Percentiles rank a stretch among this genome's conserved stretches.
Conservation (phyloP, 2,329 filamentous ascomycete genomes). For the Colletotrichum sp. region DNA sequence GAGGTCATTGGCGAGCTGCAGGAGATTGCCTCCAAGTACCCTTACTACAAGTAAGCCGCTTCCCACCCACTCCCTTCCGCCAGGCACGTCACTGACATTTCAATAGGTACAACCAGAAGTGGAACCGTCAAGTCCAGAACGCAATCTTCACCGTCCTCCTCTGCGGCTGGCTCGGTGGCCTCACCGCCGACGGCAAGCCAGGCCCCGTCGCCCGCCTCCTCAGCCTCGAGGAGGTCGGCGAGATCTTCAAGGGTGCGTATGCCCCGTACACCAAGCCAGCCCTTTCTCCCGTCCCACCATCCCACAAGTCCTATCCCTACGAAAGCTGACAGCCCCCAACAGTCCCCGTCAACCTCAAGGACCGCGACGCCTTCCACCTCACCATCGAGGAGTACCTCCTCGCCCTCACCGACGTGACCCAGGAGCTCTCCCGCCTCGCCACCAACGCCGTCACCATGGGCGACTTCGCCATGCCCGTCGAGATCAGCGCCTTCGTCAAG, state of each 20-base stretch:
- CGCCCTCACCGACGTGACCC: slow-evolving; percentile 83
- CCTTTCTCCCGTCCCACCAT: too few relatives aligned
- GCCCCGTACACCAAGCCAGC: too few relatives aligned
- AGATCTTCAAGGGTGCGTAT: slow-evolving; percentile 73
- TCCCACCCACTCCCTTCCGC: background rate
- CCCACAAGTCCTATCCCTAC: background rate
- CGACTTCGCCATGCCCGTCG: slow-evolving; percentile 83
- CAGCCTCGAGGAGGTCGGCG: slow-evolving; percentile 87
- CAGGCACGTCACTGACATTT: background rate
- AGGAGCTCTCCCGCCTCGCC: slow-evolving; percentile 88
- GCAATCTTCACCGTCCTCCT: slow-evolving; percentile 65
- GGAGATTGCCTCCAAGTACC: slow-evolving; percentile 78
- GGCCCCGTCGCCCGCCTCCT: slow-evolving; percentile 70
- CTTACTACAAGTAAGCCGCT: slow-evolving; percentile 85
- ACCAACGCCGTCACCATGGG: slow-evolving; percentile 94
- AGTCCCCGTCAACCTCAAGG: slow-evolving; percentile 93
- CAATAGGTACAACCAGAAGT: slow-evolving; percentile 77
- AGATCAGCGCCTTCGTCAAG: slow-evolving; percentile 92
- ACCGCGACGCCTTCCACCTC: slow-evolving; percentile 88
- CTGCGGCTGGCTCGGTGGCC: slow-evolving; percentile 80
- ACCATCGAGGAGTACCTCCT: slow-evolving; percentile 98
- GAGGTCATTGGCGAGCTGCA: slow-evolving; percentile 73
- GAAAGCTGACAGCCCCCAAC: background rate
- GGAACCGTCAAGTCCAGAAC: slow-evolving; percentile 84
- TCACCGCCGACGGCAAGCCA: slow-evolving; percentile 56